phyloP scores from a whole-genome alignment of 139 green algal species.

The Tetradesmus obliquus region DNA sequence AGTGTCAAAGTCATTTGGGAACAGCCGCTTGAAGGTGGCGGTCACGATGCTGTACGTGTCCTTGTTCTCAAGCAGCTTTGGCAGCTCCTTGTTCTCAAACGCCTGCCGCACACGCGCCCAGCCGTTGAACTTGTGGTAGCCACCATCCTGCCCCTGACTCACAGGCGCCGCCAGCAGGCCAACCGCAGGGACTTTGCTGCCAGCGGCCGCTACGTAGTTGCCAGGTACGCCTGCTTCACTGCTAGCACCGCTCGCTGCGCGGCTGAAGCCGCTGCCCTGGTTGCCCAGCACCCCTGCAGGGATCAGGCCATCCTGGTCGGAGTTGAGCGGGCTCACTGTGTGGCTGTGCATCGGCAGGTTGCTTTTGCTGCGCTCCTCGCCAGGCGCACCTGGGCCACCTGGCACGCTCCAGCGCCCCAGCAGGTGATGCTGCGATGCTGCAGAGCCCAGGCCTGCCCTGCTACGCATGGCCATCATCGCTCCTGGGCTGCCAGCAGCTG shows the following conservation, averaged over 20 bases:
- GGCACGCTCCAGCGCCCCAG: neutral
- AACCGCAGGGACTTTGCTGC: neutral
- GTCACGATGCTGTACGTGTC: conserved; percentile 39
- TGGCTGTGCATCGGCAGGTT: neutral
- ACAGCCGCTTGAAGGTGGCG: conserved; percentile 54
- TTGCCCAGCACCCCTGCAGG: neutral
- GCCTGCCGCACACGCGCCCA: conserved; percentile 20
- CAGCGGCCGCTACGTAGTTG: neutral
- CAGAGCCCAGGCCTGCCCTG: neutral
- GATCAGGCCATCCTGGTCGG: conserved; percentile 3
- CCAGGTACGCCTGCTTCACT: neutral
- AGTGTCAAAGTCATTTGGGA: conserved; percentile 65
- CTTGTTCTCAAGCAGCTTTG: neutral
- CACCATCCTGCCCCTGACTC: neutral
- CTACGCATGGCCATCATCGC: neutral
- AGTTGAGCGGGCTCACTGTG: neutral
- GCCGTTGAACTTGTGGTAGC: neutral
- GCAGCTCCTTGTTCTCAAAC: neutral
- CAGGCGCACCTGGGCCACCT: neutral
- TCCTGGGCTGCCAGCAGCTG: neutral
- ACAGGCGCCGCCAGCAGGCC: neutral
- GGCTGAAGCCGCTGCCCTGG: neutral
- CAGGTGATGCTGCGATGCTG: neutral
- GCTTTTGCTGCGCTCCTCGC: neutral
- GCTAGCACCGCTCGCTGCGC: neutral